Evolutionary conservation across 208 protist species (phyloP).

Genomic region (Herpetomonas tarakana): DNA sequence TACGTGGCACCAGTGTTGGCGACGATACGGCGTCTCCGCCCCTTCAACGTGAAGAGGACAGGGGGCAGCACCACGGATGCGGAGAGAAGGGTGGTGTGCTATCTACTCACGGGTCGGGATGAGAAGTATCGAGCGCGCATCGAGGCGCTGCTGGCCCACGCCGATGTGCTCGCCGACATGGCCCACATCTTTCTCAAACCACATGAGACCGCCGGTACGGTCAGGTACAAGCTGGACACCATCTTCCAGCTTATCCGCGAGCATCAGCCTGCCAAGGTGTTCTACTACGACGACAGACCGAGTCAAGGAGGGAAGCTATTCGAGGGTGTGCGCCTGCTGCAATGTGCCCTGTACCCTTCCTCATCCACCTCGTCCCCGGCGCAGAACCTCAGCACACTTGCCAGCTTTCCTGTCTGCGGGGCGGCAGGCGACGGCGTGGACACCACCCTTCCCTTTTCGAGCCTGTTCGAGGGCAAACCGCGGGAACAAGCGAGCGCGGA

Average conservation of each 20-base stretch:
- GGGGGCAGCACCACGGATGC: too few species aligned
- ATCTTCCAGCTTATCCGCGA: conserved; percentile 48
- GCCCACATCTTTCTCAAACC: conserved; percentile 66
- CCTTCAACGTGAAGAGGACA: too few species aligned
- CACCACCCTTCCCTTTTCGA: too few species aligned
- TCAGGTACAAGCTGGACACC: conserved; percentile 66
- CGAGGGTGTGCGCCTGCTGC: conserved; percentile 47
- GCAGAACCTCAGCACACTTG: too few species aligned
- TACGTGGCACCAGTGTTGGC: conserved; percentile 27
- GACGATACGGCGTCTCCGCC: conserved; percentile 16
- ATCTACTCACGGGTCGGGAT: conserved; percentile 70
- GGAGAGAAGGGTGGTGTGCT: conserved; percentile 27
- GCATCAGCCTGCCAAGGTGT: conserved; percentile 41
- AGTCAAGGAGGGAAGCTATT: conserved; percentile 57
- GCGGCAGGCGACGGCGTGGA: too few species aligned
- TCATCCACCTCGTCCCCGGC: too few species aligned
- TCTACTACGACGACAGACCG: conserved; percentile 82
- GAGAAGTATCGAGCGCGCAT: conserved; percentile 59
- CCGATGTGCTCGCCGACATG: conserved; percentile 35
- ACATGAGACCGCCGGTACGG: conserved; percentile 58
- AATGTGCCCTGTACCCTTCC: conserved; percentile 34
- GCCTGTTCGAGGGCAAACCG: conserved; percentile 3
- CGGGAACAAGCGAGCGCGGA: conserved; percentile 4
- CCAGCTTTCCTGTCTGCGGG: too few species aligned
- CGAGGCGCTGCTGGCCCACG: conserved; percentile 46